A percentile compares a stretch with the other conserved stretches of the same genome.
Evolutionary conservation across 192 early-diverging fungal species (phyloP).

Genomic region (Coemansia sp.): DNA sequence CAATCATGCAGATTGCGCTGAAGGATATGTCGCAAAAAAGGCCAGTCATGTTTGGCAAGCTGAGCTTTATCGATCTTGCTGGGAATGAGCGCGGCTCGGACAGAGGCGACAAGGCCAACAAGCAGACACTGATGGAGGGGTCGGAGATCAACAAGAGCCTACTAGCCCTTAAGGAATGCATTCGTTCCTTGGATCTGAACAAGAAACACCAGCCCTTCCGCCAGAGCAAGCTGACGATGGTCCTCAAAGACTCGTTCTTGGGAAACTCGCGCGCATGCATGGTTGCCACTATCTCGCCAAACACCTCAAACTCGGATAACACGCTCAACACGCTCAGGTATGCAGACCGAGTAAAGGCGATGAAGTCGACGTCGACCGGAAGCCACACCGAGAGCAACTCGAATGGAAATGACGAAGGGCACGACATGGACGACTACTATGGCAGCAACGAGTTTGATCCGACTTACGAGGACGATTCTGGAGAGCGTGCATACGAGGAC

Average conservation of each 20-base stretch:
- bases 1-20: constrained; percentile 91
- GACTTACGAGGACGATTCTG: constrained; percentile 54
- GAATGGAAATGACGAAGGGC: constrained; percentile 38
- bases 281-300: constrained; percentile 98
- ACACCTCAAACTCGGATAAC: constrained; percentile 93
- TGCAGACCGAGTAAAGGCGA: constrained; percentile 75
- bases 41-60: constrained; percentile 75
- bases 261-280: constrained; percentile 98
- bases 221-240: constrained; percentile 96
- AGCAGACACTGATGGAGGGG: constrained; percentile 97
- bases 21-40: constrained; percentile 63
- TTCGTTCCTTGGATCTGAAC: constrained; percentile 92
- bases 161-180: constrained; percentile 97
- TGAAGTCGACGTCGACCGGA: constrained; percentile 32
- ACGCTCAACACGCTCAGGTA: constrained; percentile 96
- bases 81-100: constrained; percentile 98
- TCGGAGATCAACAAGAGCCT: constrained; percentile 99
- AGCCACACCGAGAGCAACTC: constrained; percentile 19
- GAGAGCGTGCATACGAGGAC: constrained; percentile 27
- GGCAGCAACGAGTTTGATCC: constrained; percentile 23
- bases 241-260: constrained; percentile 96
- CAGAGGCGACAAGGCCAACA: constrained; percentile 83
- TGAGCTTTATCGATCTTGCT: constrained; percentile 98
- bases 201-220: constrained; percentile 97
- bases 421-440: constrained; percentile 45